Evolutionary conservation across 305 asterid genomes (phyloP), one percentile per base, ranked within the genome.

Genomic region (Rubia peregrina): DNA sequence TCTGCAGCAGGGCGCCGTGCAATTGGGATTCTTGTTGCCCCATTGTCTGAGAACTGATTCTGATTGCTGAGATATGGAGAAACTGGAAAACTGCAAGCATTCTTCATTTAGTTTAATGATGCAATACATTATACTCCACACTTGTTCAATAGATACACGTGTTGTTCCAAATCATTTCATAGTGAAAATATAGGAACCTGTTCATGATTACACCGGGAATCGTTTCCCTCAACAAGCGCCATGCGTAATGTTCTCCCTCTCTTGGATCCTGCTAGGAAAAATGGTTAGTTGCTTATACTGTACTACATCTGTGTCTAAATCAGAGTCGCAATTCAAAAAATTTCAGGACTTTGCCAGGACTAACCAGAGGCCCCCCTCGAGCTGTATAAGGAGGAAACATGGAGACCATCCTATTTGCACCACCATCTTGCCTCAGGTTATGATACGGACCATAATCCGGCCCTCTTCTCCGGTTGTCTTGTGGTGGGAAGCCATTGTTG

Each of bases 221-320:
- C 36, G 85, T 74, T 49, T 85, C 90, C 74, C 79, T 83, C 14
- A 55, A 55, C 21, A 75, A 49, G 71, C 77, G 63, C 90, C 84
- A 71, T 33, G 89, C 88, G 67, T 80, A 79, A 61, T 72, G 77
- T 65, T 70, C 56, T 49, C 65, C 71, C 61, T 64, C 80, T 73
- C 87, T 75, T n/a, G 71, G 78, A 82, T 74, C 75, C 96, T 85
- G 73, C 6, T 56, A 53, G 38, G 46, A 57, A 70, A 65, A 65
- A 19, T 7, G 5, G 48, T 36, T 16, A 65, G 4, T 65, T 41
- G 2, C 36, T 24, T 61, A 14, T 48, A 57, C 63, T 51, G 48
- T 70, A 33, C 33, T 16, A 7, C 11, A 43, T 65, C 65, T 63
- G 41, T 57, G 17, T 70, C 30, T 21, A 1, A 51, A 17, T 51